Evolutionary conservation across 176 grass and related monocot genomes (phyloP), one percentile per base, ranked within the genome.

Genomic region (Calamus simplicifolius): DNA sequence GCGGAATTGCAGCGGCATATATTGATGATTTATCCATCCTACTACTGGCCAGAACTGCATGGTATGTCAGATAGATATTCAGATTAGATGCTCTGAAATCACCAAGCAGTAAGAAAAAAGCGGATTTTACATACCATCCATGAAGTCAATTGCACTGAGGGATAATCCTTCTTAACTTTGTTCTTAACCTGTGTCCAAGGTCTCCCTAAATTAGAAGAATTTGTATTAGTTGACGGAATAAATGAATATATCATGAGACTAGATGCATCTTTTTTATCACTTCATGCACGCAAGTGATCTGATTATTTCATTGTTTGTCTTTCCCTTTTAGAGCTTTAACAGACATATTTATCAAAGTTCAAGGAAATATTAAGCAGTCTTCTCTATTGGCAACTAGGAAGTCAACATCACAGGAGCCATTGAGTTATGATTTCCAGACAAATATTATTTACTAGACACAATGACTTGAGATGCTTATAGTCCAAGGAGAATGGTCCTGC

Each of bases 31-130:
- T 79, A 96, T 81, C 91, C 91, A 96, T 29, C 86, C 68, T 18
- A 96, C 61, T 67, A 85, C 80, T 17, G 91, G 86, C 91, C 91
- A 90, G 70, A 96, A 96, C 91, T 90, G 80, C 50, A 52, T 18
- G 64, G 55, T 23, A 15, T 73, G 21, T 12, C 16, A 26, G 72
- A 26, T 23, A 62, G 55, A 50, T 58, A 59, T 31, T 30, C 6
- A 8, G 4, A 10, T 0, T 5, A 63, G 23, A 56, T 23, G 25
- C 3, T 2, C 0, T 55, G 31, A 19, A 56, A 15, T 12, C 16
- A 56, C 18, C 18, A 18, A 16, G 49, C 61, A 27, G 26, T 52
- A 19, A 73, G 29, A 54, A n/a, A 26, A 30, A 13, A 15, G 6
- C 13, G 23, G 6, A 51, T n/a, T 4, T 54, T 56, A 38, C 57